These are phyloP conservation scores for Penicillium sp. DNA, from an alignment of 2,329 filamentous ascomycete genomes.

Conservation along the genomic window DNA sequence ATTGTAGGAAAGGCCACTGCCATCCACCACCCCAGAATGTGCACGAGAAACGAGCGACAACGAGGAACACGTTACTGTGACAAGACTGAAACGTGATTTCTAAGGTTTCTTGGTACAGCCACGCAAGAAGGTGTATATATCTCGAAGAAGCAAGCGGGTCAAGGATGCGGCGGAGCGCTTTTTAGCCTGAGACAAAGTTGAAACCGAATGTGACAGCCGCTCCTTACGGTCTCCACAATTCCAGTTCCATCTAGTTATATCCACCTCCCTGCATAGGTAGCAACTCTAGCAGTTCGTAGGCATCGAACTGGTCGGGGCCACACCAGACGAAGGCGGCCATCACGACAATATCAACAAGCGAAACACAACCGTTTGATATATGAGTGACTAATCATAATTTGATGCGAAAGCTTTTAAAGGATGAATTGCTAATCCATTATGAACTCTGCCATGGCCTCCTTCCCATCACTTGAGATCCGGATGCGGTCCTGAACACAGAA, in stretches of 20 bases:
- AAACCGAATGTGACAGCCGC: background rate
- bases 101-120: background rate
- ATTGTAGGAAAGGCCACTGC: background rate
- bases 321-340: background rate
- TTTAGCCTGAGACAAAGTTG: background rate
- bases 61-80: too few species aligned
- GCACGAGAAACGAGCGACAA: background rate
- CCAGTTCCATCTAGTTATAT: background rate
- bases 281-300: too few species aligned
- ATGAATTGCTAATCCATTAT: slow-evolving; percentile 33
- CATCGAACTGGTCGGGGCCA: background rate
- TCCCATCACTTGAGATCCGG: slow-evolving; percentile 20
- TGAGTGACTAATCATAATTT: background rate
- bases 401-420: background rate
- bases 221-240: background rate
- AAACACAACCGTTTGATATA: background rate
- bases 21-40: background rate
- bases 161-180: background rate
- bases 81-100: too few species aligned
- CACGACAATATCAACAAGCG: background rate
- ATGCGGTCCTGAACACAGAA: slow-evolving; percentile 55
- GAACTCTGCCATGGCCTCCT: slow-evolving; percentile 9
- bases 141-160: background rate
- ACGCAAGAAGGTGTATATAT: background rate
- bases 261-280: background rate